Evolutionary conservation across 331 rosid species (phyloP).

Genomic region (Quercus tomentella): DNA sequence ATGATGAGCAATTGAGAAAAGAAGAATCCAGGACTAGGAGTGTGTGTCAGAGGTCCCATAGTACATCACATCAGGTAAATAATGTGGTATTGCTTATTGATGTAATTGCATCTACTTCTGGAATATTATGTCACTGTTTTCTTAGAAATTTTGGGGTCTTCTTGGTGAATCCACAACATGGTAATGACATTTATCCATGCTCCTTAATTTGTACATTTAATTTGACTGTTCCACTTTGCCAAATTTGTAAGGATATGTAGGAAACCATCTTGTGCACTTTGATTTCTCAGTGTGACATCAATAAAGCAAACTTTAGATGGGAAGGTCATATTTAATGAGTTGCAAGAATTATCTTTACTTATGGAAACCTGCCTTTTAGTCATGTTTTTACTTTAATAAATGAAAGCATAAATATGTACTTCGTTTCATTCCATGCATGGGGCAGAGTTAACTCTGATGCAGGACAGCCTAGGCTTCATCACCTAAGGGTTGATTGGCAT

Average conservation of each 20-base stretch:
- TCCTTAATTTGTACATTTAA: not conserved
- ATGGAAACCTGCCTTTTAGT: not conserved
- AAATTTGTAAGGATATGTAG: not conserved
- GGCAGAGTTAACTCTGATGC: not conserved
- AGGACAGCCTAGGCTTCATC: no score
- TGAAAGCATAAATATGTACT: not conserved
- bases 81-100: slow-evolving; percentile 17
- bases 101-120: not conserved
- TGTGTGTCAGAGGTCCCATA: slow-evolving; percentile 82
- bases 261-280: not conserved
- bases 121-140: not conserved
- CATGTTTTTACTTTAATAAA: not conserved
- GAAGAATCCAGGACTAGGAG: slow-evolving; percentile 81
- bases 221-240: not conserved
- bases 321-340: not conserved
- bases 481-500: no score
- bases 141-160: not conserved
- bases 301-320: not conserved
- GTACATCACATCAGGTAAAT: slow-evolving; percentile 69
- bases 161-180: not conserved
- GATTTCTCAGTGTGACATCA: not conserved
- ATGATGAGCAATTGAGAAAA: slow-evolving; percentile 91
- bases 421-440: not conserved
- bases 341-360: not conserved
- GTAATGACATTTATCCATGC: not conserved